Conservation (phyloP, 331 rosid species). For the Acacia concinna region DNA sequence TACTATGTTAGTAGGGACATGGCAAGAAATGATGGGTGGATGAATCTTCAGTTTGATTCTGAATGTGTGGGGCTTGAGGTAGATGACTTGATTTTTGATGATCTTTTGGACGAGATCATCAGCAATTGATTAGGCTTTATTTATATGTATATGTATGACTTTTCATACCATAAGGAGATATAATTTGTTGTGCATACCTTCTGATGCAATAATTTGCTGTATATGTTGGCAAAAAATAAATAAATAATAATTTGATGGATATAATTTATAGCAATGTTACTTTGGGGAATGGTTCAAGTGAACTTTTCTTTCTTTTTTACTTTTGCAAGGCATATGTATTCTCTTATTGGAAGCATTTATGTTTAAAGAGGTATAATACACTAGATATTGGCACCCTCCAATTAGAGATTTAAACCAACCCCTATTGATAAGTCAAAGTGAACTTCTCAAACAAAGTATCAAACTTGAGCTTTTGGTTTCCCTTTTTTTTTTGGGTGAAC, state of each 20-base stretch:
- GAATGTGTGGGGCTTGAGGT: slow-evolving; percentile 77
- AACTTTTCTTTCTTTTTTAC: not conserved
- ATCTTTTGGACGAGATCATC: slow-evolving; percentile 63
- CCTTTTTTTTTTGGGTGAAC: no score
- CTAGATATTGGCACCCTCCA: no score
- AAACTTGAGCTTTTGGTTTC: no score
- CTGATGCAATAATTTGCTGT: not conserved
- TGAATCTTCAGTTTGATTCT: slow-evolving; percentile 79
- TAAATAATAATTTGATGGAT: not conserved
- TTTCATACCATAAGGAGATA: not conserved
- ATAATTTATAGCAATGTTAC: not conserved
- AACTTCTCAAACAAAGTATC: not conserved
- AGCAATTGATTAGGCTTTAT: not conserved
- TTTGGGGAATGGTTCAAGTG: not conserved
- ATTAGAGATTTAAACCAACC: no score
- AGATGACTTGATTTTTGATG: slow-evolving; percentile 73
- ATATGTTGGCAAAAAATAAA: no score
- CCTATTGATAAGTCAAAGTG: no score
- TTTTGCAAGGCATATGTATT: no score
- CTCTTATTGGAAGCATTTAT: no score
- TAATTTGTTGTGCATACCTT: not conserved
- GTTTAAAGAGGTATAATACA: no score
- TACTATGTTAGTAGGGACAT: slow-evolving; percentile 57
- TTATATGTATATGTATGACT: not conserved
- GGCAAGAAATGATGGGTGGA: slow-evolving; percentile 68